These are phyloP conservation scores for Globisporangium sylvaticum DNA, from an alignment of 352 stramenopile species.

Conservation along the genomic window DNA sequence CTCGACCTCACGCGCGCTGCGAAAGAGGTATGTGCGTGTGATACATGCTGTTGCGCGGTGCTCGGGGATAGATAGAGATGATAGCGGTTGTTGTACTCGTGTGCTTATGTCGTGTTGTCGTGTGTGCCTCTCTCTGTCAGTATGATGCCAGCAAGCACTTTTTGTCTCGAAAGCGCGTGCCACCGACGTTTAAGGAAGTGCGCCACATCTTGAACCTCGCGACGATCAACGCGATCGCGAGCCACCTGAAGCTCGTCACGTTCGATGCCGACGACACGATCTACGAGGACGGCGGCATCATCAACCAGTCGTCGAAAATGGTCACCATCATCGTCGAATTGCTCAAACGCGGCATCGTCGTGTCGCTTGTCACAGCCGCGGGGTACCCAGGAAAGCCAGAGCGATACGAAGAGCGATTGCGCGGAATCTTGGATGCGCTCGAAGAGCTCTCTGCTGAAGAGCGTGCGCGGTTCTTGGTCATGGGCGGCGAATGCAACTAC, in stretches of 20 bases:
- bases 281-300: slow-evolving; percentile 79
- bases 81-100: background rate
- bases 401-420: slow-evolving; percentile 71
- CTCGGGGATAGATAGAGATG: background rate
- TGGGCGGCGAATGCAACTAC: slow-evolving; percentile 97
- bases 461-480: slow-evolving; percentile 83
- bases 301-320: slow-evolving; percentile 65
- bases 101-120: background rate
- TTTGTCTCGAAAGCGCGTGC: slow-evolving; percentile 71
- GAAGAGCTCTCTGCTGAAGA: slow-evolving; percentile 45
- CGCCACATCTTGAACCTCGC: slow-evolving; percentile 83
- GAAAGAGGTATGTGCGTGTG: slow-evolving; percentile 20
- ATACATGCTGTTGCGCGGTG: no score
- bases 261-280: slow-evolving; percentile 87
- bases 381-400: slow-evolving; percentile 67
- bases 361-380: slow-evolving; percentile 80
- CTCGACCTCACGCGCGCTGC: slow-evolving; percentile 65
- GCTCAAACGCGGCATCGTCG: slow-evolving; percentile 61
- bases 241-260: slow-evolving; percentile 76
- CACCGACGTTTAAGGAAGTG: slow-evolving; percentile 83
- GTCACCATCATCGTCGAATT: slow-evolving; percentile 67
- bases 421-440: slow-evolving; percentile 71
- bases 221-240: slow-evolving; percentile 65
- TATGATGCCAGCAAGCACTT: slow-evolving; percentile 77
- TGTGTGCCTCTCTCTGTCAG: slow-evolving; percentile 10